Conservation (phyloP, 192 early-diverging fungal genomes). For the Rhizophagus clarus region DNA sequence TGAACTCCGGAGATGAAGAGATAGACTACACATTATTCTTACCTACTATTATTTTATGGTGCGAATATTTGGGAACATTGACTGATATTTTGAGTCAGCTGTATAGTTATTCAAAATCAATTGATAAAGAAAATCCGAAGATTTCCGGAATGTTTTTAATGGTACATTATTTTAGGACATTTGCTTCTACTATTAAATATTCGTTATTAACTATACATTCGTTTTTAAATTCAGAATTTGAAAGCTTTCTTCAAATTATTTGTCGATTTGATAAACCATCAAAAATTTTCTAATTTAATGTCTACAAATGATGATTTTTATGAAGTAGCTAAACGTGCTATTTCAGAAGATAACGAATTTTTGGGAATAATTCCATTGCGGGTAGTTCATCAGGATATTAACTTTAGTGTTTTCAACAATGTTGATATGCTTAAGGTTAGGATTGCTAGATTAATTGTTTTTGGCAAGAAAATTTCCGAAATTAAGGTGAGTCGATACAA, state of each 20-base stretch:
- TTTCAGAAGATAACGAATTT: slow-evolving; percentile 42
- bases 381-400: slow-evolving; percentile 35
- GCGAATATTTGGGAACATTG: slow-evolving; percentile 18
- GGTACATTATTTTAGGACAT: background rate
- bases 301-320: background rate
- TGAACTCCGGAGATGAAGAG: background rate
- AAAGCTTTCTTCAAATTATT: slow-evolving; percentile 20
- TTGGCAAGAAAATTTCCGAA: slow-evolving; percentile 39
- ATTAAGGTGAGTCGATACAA: slow-evolving; percentile 28
- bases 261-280: background rate
- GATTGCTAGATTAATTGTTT: slow-evolving; percentile 35
- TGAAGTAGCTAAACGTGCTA: slow-evolving; percentile 22
- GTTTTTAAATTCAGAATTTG: slow-evolving; percentile 14
- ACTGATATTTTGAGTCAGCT: slow-evolving; percentile 15
- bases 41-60: slow-evolving; percentile 10
- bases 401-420: slow-evolving; percentile 24
- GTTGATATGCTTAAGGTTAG: slow-evolving; percentile 14
- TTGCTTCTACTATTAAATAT: background rate
- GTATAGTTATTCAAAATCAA: background rate
- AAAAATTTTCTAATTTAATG: background rate
- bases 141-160: slow-evolving; percentile 5
- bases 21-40: background rate
- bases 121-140: slow-evolving; percentile 13
- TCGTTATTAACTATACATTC: background rate
- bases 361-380: slow-evolving; percentile 42